These are phyloP conservation scores for Leptographium radiaticola DNA, from an alignment of 2,329 filamentous ascomycete species.

Conservation along the genomic window DNA sequence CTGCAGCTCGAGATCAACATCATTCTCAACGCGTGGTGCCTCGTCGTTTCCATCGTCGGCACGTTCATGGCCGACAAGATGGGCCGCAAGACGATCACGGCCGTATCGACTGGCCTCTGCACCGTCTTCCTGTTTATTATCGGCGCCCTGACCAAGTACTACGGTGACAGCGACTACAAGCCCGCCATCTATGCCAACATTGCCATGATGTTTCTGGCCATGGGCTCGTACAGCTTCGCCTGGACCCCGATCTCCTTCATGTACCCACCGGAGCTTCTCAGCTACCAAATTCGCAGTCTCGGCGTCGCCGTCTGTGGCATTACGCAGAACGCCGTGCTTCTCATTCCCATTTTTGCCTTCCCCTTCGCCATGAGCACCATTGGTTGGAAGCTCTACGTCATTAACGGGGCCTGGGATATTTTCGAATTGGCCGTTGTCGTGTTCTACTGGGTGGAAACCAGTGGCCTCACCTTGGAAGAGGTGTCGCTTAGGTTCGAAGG, in stretches of 20 bases:
- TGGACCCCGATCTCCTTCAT: not conserved
- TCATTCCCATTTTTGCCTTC: not conserved
- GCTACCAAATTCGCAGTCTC: not conserved
- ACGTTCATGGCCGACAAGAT: conserved; percentile 13
- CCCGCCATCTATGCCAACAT: not conserved
- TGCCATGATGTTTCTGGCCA: not conserved
- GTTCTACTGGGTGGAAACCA: conserved; percentile 17
- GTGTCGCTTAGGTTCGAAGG: conserved; percentile 7
- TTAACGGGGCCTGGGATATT: not conserved
- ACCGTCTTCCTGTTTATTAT: conserved; percentile 1
- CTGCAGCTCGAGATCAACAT: conserved; percentile 5
- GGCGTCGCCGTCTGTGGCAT: not conserved
- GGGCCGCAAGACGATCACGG: conserved; percentile 10
- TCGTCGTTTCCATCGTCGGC: conserved; percentile 9
- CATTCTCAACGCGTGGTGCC: conserved; percentile 6
- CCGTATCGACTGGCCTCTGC: not conserved
- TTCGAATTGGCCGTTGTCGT: conserved; percentile 19
- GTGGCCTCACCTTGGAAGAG: conserved; percentile 8
- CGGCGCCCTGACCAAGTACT: not conserved
- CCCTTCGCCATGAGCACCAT: not conserved
- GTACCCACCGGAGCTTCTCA: conserved; percentile 1
- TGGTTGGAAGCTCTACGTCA: not conserved
- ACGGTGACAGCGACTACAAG: conserved; percentile 1
- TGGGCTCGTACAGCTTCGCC: conserved; percentile 1
- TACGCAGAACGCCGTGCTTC: not conserved